Evolutionary conservation across 1,284 basidiomycete genomes (phyloP).

Genomic region (Irpex sp.): DNA sequence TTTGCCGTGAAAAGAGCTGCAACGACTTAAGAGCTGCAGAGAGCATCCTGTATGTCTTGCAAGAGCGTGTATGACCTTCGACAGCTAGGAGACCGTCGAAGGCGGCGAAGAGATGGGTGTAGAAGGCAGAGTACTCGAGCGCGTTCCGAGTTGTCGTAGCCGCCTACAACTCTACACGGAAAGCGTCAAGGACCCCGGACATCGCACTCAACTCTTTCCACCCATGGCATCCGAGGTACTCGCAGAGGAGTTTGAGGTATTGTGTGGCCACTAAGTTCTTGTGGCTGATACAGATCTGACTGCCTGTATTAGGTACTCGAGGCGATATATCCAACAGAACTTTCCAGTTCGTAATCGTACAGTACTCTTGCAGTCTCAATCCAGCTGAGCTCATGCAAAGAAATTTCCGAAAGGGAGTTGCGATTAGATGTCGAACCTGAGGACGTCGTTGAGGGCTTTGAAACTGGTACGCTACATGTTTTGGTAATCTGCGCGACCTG

Average conservation of each 20-base stretch:
- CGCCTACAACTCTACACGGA: background rate
- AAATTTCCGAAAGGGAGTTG: constrained; percentile 78
- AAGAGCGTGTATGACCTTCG: too few species aligned
- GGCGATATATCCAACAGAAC: constrained; percentile 92
- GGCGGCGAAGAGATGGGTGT: background rate
- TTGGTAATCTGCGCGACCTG: constrained; percentile 8
- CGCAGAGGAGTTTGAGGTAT: constrained; percentile 87
- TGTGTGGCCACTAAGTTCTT: constrained; percentile 1
- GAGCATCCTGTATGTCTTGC: background rate
- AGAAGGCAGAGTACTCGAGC: background rate
- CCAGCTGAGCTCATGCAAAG: constrained; percentile 63
- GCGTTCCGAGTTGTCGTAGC: background rate
- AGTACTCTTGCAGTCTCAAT: constrained; percentile 21
- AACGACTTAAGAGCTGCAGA: background rate
- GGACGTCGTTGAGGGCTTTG: constrained; percentile 57
- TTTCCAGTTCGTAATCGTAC: constrained; percentile 71
- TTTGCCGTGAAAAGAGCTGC: background rate
- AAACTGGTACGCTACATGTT: constrained; percentile 49
- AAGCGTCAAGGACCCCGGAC: constrained; percentile 14
- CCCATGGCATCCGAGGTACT: constrained; percentile 60
- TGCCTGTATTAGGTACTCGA: constrained; percentile 72
- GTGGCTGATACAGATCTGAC: constrained; percentile 7
- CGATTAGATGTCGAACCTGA: constrained; percentile 90
- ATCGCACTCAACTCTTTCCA: constrained; percentile 9
- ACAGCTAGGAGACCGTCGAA: background rate